Conservation (phyloP, 2,329 filamentous ascomycete genomes). For the Cercospora zeina region DNA sequence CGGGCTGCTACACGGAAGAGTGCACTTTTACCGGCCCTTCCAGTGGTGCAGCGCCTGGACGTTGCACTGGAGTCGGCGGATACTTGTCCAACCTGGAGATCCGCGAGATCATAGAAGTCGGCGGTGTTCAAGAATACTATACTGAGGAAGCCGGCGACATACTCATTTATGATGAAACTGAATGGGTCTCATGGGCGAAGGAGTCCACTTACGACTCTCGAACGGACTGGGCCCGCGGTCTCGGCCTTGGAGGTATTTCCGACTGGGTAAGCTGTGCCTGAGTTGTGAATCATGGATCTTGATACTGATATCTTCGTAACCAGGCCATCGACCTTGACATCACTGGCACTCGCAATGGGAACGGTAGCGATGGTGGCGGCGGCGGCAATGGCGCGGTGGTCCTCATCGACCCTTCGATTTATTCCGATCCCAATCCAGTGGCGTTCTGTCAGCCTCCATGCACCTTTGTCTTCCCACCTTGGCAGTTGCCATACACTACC, state of each 20-base stretch:
- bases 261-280: slow-evolving; percentile 40
- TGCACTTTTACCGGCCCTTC: slow-evolving; percentile 36
- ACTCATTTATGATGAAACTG: slow-evolving; percentile 28
- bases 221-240: slow-evolving; percentile 23
- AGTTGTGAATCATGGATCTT: neutral
- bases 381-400: slow-evolving; percentile 13
- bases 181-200: slow-evolving; percentile 34
- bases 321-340: slow-evolving; percentile 36
- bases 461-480: slow-evolving; percentile 22
- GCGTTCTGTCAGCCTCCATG: slow-evolving; percentile 21
- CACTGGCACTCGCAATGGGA: slow-evolving; percentile 11
- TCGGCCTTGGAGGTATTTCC: slow-evolving; percentile 40
- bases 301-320: neutral
- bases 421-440: slow-evolving; percentile 13
- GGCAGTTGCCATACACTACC: slow-evolving; percentile 20
- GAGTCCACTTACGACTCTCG: slow-evolving; percentile 33
- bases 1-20: slow-evolving; percentile 31
- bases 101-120: slow-evolving; percentile 10
- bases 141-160: slow-evolving; percentile 12
- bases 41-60: slow-evolving; percentile 36
- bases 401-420: slow-evolving; percentile 20
- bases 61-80: slow-evolving; percentile 30
- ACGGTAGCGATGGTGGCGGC: neutral
- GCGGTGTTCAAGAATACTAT: slow-evolving; percentile 5
- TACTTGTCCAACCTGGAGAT: slow-evolving; percentile 14